Conservation (phyloP, 306 rosid genomes). For the Glycyrrhiza uralensis region DNA sequence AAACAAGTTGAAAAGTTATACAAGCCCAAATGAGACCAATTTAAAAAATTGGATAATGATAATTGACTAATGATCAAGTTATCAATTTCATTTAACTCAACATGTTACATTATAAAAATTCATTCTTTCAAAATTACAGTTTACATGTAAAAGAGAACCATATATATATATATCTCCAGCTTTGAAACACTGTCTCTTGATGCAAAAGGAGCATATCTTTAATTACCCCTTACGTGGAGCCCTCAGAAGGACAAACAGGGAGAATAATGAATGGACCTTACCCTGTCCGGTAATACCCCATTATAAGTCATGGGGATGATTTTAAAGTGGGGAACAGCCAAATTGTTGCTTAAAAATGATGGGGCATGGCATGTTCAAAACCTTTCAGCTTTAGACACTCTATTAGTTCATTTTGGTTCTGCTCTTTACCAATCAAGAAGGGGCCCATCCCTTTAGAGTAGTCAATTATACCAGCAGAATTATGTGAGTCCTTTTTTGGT, state of each 20-base stretch:
- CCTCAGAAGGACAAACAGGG: constrained; percentile 30
- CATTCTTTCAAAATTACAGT: not conserved
- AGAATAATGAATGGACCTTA: constrained; percentile 49
- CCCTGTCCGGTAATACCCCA: constrained; percentile 34
- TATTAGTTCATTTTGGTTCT: constrained; percentile 36
- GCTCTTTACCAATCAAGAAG: constrained; percentile 13
- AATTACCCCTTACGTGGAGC: constrained; percentile 31
- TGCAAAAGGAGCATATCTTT: constrained; percentile 1
- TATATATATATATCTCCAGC: not conserved
- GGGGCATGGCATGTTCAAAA: constrained; percentile 41
- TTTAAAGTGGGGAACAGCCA: constrained; percentile 39
- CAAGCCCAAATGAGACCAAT: not conserved
- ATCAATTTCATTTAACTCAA: not conserved
- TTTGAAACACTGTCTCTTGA: constrained; percentile 32
- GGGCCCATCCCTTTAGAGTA: constrained; percentile 23
- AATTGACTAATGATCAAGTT: not conserved
- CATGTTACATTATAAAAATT: not conserved
- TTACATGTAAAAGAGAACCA: not conserved
- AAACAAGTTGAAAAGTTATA: not conserved
- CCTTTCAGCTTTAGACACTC: constrained; percentile 12
- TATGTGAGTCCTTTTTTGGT: not conserved
- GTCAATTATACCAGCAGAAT: constrained; percentile 32
- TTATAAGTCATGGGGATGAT: constrained; percentile 24
- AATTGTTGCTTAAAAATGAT: constrained; percentile 28
- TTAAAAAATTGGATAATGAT: not conserved